A percentile compares a stretch with the other conserved stretches of the same genome.
phyloP scores from a whole-genome alignment of 2,329 filamentous ascomycete genomes.

The Dactylellina sp. region DNA sequence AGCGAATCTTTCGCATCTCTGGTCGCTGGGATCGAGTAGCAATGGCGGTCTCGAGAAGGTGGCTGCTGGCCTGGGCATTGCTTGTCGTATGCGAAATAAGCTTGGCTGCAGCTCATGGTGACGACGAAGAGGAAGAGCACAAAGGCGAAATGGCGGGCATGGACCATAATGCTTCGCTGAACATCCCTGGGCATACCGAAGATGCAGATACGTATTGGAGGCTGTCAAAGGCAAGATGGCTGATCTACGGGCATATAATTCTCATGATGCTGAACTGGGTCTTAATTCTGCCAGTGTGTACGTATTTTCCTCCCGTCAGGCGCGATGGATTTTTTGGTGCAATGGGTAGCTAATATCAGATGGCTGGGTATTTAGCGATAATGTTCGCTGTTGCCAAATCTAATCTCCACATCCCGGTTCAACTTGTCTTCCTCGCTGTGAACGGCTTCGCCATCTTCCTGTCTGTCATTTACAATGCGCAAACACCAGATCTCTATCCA shows the following conservation, averaged over 20 bases:
- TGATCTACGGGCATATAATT: slow-evolving; percentile 77
- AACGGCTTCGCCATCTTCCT: slow-evolving; percentile 75
- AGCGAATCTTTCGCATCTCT: background rate
- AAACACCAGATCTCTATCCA: slow-evolving; percentile 85
- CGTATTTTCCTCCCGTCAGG: slow-evolving; percentile 61
- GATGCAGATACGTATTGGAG: slow-evolving; percentile 53
- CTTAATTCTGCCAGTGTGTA: slow-evolving; percentile 78
- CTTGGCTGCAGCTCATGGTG: slow-evolving; percentile 38
- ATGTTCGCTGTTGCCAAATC: slow-evolving; percentile 88
- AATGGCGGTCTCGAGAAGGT: slow-evolving; percentile 47
- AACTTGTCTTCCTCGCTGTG: slow-evolving; percentile 74
- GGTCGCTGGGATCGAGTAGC: background rate
- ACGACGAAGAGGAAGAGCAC: slow-evolving; percentile 32
- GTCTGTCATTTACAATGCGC: slow-evolving; percentile 78
- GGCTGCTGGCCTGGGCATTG: slow-evolving; percentile 47
- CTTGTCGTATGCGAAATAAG: slow-evolving; percentile 34
- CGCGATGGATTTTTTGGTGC: slow-evolving; percentile 15
- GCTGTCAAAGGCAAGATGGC: slow-evolving; percentile 58
- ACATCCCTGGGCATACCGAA: slow-evolving; percentile 40
- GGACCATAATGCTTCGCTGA: slow-evolving; percentile 51
- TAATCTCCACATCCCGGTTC: slow-evolving; percentile 75
- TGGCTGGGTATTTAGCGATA: slow-evolving; percentile 70
- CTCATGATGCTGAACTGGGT: slow-evolving; percentile 80
- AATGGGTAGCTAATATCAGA: slow-evolving; percentile 28
- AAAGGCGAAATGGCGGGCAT: slow-evolving; percentile 27